Percentiles rank a stretch among this genome's conserved stretches.
phyloP scores from a whole-genome alignment of 2,329 filamentous ascomycete species.

The Alternaria metachromatica region DNA sequence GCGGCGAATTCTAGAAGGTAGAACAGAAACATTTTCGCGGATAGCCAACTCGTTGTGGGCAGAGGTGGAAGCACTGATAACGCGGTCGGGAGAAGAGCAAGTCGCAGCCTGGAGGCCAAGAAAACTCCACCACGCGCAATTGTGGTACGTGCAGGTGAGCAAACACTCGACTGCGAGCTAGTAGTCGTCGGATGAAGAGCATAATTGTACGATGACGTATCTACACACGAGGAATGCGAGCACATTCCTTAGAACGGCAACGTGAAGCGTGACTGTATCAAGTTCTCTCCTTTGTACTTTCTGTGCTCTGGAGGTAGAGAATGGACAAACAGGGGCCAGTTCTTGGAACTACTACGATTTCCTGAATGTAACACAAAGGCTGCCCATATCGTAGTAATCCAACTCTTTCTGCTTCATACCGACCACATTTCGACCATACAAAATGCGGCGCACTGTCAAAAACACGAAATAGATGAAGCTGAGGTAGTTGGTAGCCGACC shows the following conservation, averaged over 20 bases:
- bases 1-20: not conserved
- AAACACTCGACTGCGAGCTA: not conserved
- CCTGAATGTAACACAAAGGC: not conserved
- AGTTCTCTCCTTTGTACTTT: fast-evolving
- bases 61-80: not conserved
- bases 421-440: not conserved
- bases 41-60: not conserved
- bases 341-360: not conserved
- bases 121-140: too few species aligned
- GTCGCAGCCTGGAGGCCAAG: not conserved
- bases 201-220: not conserved
- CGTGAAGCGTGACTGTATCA: not conserved
- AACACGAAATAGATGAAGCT: not conserved
- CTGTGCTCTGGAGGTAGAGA: not conserved
- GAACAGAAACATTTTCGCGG: not conserved
- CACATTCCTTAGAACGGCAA: not conserved
- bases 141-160: not conserved
- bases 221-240: not conserved
- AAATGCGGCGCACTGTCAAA: not conserved
- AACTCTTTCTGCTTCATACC: not conserved
- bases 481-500: not conserved
- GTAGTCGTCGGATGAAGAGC: not conserved
- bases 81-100: not conserved
- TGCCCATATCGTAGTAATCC: not conserved
- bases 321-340: not conserved